Percentiles rank a stretch among this genome's conserved stretches.
Evolutionary conservation across 1,139 yeast genomes (phyloP).

Genomic region (Candida sp.): DNA sequence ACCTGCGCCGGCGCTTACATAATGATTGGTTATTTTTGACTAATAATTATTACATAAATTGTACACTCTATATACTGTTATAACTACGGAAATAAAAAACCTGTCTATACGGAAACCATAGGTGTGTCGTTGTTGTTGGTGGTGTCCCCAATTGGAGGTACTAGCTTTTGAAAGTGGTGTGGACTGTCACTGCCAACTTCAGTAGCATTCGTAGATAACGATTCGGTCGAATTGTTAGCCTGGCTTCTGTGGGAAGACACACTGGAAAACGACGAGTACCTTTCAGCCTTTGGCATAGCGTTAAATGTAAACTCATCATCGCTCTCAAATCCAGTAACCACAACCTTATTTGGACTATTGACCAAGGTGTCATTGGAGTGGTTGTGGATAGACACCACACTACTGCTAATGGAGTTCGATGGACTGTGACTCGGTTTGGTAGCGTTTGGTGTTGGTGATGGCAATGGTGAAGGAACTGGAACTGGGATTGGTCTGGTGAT

Average conservation of each 20-base stretch:
- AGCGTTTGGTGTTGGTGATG: background rate
- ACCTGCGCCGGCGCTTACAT: no score
- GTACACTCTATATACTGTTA: no score
- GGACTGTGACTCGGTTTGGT: background rate
- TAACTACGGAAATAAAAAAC: no score
- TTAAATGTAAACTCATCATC: constrained; percentile 10
- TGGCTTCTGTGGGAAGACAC: constrained; percentile 5
- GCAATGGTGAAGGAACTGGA: no score
- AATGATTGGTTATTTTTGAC: no score
- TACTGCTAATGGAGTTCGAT: background rate
- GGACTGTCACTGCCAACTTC: constrained; percentile 5
- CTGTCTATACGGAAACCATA: background rate
- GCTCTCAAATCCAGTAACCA: background rate
- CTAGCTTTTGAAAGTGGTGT: background rate
- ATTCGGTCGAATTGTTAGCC: constrained; percentile 12
- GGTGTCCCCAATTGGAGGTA: background rate
- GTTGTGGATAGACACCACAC: constrained; percentile 4
- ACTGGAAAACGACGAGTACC: constrained; percentile 4
- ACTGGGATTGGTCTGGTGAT: background rate
- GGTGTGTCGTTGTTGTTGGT: background rate
- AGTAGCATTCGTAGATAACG: constrained; percentile 17
- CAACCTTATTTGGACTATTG: constrained; percentile 2
- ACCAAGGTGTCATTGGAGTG: constrained; percentile 10
- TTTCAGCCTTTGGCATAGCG: background rate
- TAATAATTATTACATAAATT: no score